These are phyloP conservation scores for Phoma sp. DNA, from an alignment of 2,329 filamentous ascomycete genomes.

Conservation along the genomic window DNA sequence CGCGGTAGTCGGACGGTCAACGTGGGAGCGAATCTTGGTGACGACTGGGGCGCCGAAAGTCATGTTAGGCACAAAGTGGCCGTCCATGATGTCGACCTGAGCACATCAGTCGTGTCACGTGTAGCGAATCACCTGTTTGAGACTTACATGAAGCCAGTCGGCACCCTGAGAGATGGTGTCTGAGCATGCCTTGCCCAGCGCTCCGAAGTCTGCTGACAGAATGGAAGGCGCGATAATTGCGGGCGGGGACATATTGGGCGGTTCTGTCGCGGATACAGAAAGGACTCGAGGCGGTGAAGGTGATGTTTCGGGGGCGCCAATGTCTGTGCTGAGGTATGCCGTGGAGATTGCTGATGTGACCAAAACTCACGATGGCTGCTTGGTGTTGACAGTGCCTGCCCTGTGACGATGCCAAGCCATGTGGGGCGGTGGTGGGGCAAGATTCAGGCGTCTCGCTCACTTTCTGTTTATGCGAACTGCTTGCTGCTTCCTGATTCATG, in stretches of 20 bases:
- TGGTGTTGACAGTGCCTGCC: slow-evolving; percentile 40
- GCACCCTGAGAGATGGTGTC: slow-evolving; percentile 85
- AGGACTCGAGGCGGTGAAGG: slow-evolving; percentile 4
- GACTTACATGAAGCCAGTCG: slow-evolving; percentile 56
- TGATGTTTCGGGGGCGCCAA: slow-evolving; percentile 27
- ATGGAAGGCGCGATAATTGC: slow-evolving; percentile 99
- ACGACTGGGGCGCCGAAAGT: slow-evolving; percentile 96
- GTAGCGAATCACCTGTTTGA: neutral
- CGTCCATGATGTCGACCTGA: slow-evolving; percentile 98
- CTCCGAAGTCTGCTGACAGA: slow-evolving; percentile 92
- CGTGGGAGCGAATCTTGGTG: slow-evolving; percentile 87
- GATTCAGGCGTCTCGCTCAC: slow-evolving; percentile 16
- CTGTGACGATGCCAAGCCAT: slow-evolving; percentile 19
- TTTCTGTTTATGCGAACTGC: slow-evolving; percentile 26
- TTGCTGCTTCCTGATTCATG: slow-evolving; percentile 20
- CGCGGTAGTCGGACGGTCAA: slow-evolving; percentile 73
- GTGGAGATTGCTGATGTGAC: slow-evolving; percentile 35
- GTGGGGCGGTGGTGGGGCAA: slow-evolving; percentile 16
- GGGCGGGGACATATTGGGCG: slow-evolving; percentile 76
- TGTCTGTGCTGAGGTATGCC: slow-evolving; percentile 19
- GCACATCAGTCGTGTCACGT: slow-evolving; percentile 66
- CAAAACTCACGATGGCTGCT: slow-evolving; percentile 37
- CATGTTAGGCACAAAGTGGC: slow-evolving; percentile 98
- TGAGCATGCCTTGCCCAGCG: slow-evolving; percentile 84
- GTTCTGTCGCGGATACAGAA: slow-evolving; percentile 12